Evolutionary conservation across 1,284 basidiomycete species (phyloP).

Genomic region (Boletus smithii): DNA sequence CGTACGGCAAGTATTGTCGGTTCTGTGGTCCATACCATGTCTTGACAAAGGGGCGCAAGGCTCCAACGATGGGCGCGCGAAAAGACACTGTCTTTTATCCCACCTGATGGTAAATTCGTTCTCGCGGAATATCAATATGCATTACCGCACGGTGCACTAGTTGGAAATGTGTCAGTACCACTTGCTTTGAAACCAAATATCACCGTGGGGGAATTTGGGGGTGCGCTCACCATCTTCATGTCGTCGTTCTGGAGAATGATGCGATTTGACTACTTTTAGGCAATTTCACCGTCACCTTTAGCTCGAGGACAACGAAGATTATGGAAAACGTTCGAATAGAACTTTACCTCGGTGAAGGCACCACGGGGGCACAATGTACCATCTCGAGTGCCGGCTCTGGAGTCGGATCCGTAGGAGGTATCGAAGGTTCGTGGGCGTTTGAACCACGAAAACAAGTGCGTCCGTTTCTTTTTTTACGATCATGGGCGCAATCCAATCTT

Average conservation of each 20-base stretch:
- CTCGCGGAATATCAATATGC: constrained; percentile 82
- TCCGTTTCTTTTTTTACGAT: neutral
- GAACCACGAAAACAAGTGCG: constrained; percentile 64
- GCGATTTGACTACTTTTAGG: constrained; percentile 42
- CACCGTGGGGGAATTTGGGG: constrained; percentile 59
- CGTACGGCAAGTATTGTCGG: constrained; percentile 59
- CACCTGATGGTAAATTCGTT: constrained; percentile 89
- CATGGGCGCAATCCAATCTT: no score
- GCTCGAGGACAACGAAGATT: constrained; percentile 60
- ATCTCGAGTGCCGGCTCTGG: constrained; percentile 58
- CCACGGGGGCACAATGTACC: constrained; percentile 63
- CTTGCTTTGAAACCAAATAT: constrained; percentile 61
- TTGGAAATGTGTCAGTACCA: constrained; percentile 55
- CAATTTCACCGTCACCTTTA: constrained; percentile 67
- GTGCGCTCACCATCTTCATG: constrained; percentile 47
- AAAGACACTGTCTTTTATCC: constrained; percentile 84
- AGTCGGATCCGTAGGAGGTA: constrained; percentile 38
- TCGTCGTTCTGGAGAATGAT: no score
- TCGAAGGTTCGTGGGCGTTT: constrained; percentile 68
- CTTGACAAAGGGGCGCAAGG: constrained; percentile 41
- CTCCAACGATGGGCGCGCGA: constrained; percentile 80
- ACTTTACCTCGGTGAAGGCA: constrained; percentile 69
- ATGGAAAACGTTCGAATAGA: constrained; percentile 73
- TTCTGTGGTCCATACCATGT: neutral
- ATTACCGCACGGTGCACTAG: constrained; percentile 25